Base-by-base conservation (phyloP, 148 eudicot species). In the Fallopia convolvulus region DNA sequence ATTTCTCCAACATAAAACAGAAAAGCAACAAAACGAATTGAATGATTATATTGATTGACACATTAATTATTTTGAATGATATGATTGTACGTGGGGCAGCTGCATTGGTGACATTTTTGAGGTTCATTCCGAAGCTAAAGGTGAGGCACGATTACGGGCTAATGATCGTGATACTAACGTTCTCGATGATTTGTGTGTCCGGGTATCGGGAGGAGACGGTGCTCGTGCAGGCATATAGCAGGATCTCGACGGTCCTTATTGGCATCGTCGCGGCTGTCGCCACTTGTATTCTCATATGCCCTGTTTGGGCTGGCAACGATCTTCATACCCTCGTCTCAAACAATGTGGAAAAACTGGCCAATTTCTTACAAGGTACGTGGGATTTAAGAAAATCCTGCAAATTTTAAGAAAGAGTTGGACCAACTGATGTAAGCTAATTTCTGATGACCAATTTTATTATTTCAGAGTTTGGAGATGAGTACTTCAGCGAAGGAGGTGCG, bases 221-320 rank as follows among this genome's bases (percentile, higher is more conserved):
- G 6, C 11, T 86, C 26, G 80, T 82, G 20, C 78, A 84, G 83
- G 91, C 92, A 0, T 75, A 79, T 0, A 42, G 70, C 65, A 83
- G 94, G 66, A 78, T 90, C 0, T 80, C 83, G 32, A 87, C 97
- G 7, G 75, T 92, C 40, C 41, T 86, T 6, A 82, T 89, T 0
- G 80, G 98, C 42, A 83, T 81, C 61, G 21, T 83, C 0, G 76
- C 84, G 5, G 87, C 90, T 12, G 76, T 88, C 32, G 9, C 84
- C 6, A 47, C 84, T 0, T 87, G 88, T 75, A 75, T 88, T 14
- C 32, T 85, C 8, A 70, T 93, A 0, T 87, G 81, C 44, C 98
- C 97, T 0, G 90, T 87, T 6, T 93, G 97, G 98, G 92, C 88
- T 30, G 97, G 98, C 13, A 77, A 81, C 21, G 98, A 93, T 61